phyloP scores from a whole-genome alignment of 495 filamentous ascomycete genomes.

The Cryomyces minteri region DNA sequence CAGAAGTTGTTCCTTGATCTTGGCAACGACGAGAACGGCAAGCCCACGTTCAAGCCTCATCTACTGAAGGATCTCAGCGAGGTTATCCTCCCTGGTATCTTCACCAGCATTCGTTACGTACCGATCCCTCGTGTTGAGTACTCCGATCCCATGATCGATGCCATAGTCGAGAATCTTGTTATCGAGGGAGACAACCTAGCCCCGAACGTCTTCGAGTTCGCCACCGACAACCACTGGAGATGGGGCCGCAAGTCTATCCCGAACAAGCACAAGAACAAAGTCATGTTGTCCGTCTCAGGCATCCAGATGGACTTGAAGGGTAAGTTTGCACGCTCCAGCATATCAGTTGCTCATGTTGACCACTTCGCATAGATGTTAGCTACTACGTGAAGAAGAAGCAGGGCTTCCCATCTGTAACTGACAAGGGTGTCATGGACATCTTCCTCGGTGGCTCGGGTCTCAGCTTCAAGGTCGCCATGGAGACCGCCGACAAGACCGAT shows the following conservation, averaged over 20 bases:
- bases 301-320: slow-evolving; percentile 65
- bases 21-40: slow-evolving; percentile 68
- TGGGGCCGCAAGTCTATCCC: slow-evolving; percentile 76
- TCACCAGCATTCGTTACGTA: slow-evolving; percentile 81
- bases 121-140: slow-evolving; percentile 92
- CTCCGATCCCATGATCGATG: slow-evolving; percentile 68
- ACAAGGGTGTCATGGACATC: slow-evolving; percentile 80
- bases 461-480: slow-evolving; percentile 79
- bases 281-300: slow-evolving; percentile 71
- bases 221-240: slow-evolving; percentile 85
- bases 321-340: background rate
- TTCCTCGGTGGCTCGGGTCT: slow-evolving; percentile 76
- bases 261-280: slow-evolving; percentile 65
- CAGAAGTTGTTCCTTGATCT: slow-evolving; percentile 79
- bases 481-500: slow-evolving; percentile 61
- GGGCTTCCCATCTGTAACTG: slow-evolving; percentile 80
- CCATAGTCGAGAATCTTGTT: slow-evolving; percentile 81
- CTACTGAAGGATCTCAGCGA: slow-evolving; percentile 75
- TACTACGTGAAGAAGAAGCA: slow-evolving; percentile 95
- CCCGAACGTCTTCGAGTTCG: slow-evolving; percentile 84
- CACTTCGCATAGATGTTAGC: slow-evolving; percentile 44
- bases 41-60: slow-evolving; percentile 79
- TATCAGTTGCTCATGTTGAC: background rate
- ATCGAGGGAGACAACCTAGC: slow-evolving; percentile 94
- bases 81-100: slow-evolving; percentile 66